Base-by-base conservation (phyloP, 2,329 filamentous ascomycete species). In the Curvularia lunata region DNA sequence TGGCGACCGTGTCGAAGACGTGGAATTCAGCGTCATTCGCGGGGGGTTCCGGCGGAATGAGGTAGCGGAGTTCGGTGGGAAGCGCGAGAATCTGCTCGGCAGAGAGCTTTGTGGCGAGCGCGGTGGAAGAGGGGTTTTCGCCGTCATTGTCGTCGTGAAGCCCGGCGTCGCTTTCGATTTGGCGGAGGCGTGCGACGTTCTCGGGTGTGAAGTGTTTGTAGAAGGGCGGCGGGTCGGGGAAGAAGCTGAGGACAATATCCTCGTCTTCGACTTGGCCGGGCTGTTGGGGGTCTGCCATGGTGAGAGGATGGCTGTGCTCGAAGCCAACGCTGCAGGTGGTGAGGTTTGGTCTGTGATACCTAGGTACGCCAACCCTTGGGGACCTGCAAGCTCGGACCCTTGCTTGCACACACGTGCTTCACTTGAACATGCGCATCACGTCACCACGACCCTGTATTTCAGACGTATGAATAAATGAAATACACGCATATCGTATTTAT, bases 181-280 rank as follows among this genome's bases (percentile, higher is more conserved):
- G 71, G 54, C 82, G 77, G 23, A 90, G 78, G 47, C 86, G 86
- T 13, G 85, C 78, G 51, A 91, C 70, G 71, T 94, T 96, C 27
- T 89, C 86, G 3, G 86, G 76, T 0, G 91, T 97, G 78, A 98
- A 98, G 75, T 91, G 84, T 66, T 89, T 88, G 88, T 91, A 98
- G 79, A 97, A 96, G 0, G 89, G 88, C 25, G 95, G 95, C 25
- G 95, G 95, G 51, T 90, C 86, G 23, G 95, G 94, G 74, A 92
- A 97, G 40, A 88, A 66, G 43, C 69, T 67, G 42, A 65, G 62
- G 19, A 65, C 47, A 21, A 65, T 63, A 27, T 71, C 66, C n/a
- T 71, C 69, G 18, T 67, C 63, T 5, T 61, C 58, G 38, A 49
- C 34, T 28, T 49, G 47, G 4, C 47, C 52, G 3, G 55, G 57